These are phyloP conservation scores for Sungouiella blattae DNA, from an alignment of 805 yeast genomes.

Conservation along the genomic window DNA sequence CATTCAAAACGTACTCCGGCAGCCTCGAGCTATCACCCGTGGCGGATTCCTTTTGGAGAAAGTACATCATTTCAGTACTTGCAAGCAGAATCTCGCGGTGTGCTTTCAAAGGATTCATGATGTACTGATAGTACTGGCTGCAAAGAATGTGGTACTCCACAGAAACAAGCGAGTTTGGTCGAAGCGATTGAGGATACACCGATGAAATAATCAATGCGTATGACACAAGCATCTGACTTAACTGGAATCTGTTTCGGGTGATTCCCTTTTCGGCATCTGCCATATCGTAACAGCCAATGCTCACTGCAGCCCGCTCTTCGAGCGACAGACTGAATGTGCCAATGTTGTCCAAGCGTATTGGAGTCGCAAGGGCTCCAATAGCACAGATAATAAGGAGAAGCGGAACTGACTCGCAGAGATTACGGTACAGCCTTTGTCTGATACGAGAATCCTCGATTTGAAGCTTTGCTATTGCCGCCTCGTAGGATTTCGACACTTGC, in stretches of 20 bases:
- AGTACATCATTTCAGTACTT: slow-evolving; percentile 29
- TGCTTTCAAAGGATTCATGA: slow-evolving; percentile 25
- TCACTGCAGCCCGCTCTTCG: slow-evolving; percentile 23
- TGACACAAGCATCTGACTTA: slow-evolving; percentile 20
- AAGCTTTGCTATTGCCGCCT: slow-evolving; percentile 2
- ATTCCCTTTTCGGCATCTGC: slow-evolving; percentile 4
- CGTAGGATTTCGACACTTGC: slow-evolving; percentile 3
- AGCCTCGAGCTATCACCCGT: background rate
- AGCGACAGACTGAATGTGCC: slow-evolving; percentile 23
- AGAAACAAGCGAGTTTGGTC: slow-evolving; percentile 8
- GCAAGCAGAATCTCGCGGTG: slow-evolving; percentile 23
- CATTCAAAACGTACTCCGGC: too few species aligned
- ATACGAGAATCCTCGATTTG: slow-evolving; percentile 15
- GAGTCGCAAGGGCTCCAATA: slow-evolving; percentile 28
- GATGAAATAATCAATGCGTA: slow-evolving; percentile 20
- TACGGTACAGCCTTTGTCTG: slow-evolving; percentile 18
- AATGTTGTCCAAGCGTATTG: slow-evolving; percentile 31
- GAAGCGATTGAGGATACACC: slow-evolving; percentile 18
- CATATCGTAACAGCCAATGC: slow-evolving; percentile 19
- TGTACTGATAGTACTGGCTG: slow-evolving; percentile 26
- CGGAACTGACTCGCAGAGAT: slow-evolving; percentile 23
- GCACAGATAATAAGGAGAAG: slow-evolving; percentile 28
- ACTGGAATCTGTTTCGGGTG: slow-evolving; percentile 13
- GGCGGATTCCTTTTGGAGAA: slow-evolving; percentile 16
- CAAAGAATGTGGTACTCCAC: slow-evolving; percentile 21